phyloP scores from a whole-genome alignment of 2,329 filamentous ascomycete species.

The Xenosphaeropsis pyriputrescens region DNA sequence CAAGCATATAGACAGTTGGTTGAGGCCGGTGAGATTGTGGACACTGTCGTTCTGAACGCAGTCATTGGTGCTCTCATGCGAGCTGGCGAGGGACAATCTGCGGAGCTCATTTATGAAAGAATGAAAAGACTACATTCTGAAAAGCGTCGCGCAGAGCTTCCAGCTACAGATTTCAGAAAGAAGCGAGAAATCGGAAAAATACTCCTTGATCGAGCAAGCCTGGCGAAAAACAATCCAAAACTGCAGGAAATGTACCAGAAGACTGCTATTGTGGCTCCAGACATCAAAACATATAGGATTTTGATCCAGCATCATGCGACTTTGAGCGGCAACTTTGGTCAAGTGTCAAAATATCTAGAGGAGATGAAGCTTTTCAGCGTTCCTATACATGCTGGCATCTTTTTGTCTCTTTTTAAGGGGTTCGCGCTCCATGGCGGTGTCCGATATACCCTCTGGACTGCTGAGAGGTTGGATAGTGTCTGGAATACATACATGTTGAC shows the following conservation, averaged over 20 bases:
- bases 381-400: conserved; percentile 60
- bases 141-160: conserved; percentile 10
- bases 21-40: conserved; percentile 73
- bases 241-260: conserved; percentile 42
- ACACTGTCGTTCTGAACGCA: conserved; percentile 75
- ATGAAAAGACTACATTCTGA: conserved; percentile 47
- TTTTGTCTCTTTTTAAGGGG: conserved; percentile 68
- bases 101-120: conserved; percentile 65
- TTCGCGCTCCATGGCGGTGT: conserved; percentile 61
- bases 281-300: conserved; percentile 66
- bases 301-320: conserved; percentile 63
- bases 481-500: conserved; percentile 49
- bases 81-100: conserved; percentile 61
- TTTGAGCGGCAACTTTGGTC: conserved; percentile 53
- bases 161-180: conserved; percentile 19
- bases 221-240: conserved; percentile 38
- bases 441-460: conserved; percentile 56
- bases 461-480: conserved; percentile 49
- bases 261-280: conserved; percentile 51
- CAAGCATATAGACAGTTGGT: conserved; percentile 72
- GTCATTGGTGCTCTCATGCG: conserved; percentile 68
- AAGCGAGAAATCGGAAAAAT: conserved; percentile 29
- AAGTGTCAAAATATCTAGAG: conserved; percentile 54
- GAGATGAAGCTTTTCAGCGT: conserved; percentile 66
- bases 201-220: conserved; percentile 39